Base-by-base conservation (phyloP, 2,329 filamentous ascomycete genomes). In the Xylaria hypoxylon region DNA sequence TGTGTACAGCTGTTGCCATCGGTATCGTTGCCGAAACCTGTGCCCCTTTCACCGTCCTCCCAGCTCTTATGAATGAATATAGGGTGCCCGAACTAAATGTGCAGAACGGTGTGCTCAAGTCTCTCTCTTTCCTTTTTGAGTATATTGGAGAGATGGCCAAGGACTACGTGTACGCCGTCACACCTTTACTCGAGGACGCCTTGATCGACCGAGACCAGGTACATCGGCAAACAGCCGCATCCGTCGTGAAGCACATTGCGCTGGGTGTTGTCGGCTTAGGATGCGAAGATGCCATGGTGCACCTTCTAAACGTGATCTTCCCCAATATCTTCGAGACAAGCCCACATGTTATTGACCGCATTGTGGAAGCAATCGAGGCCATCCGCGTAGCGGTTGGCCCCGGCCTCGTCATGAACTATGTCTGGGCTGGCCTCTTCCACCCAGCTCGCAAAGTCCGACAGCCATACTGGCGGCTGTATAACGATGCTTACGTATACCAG, bases 121-220 rank as follows among this genome's bases (percentile, higher is more conserved):
- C 94, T 5, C 86, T 99, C 59, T 96, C 93, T 6, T 99, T 99
- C 86, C 86, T 99, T 68, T 99, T 98, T 77, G 96, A 99, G 78
- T 99, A 99, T 81, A 99, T 99, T 78, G 96, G 96, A 70, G 96
- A 99, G 80, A 98, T 99, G 96, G 93, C 94, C 70, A 99, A 98
- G 82, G 96, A 99, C 80, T 99, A 99, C 78, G 96, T 99, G 77
- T 99, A 99, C 77, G 96, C 96, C 19, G 94, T 99, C 38, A 97
- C 94, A 2, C 96, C 96, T 6, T 85, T 99, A 10, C 89, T 99
- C 1, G 96, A 99, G 78, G 96, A 99, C 77, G 96, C 96, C 2
- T 89, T 99, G 68, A 97, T 97, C 80, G 96, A 99, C 79, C 91
- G 96, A 68, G 96, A 99, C 79, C 96, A 99, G 81, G 96, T 99